Evolutionary conservation across 2,329 filamentous ascomycete genomes (phyloP), one percentile per base, ranked within the genome.

Genomic region (Hirsutella rhossiliensis): DNA sequence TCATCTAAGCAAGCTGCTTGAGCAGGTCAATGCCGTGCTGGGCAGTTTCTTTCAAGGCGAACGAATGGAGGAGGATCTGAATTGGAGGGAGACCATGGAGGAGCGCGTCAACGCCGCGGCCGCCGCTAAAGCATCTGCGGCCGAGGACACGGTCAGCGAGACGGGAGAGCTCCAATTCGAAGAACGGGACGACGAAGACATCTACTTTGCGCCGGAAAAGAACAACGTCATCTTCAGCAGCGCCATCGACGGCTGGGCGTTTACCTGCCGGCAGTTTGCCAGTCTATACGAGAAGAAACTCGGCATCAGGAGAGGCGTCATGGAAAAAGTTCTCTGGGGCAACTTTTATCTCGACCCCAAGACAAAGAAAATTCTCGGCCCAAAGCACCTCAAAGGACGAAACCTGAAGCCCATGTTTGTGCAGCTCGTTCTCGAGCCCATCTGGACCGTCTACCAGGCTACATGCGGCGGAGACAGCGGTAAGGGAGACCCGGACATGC

Each of bases 151-250:
- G 43, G 66, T 70, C 38, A 71, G 67, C 44, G 70, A 74, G 5
- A 64, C 66, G n/a, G 75, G 77, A 4, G 79, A 82, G 15, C 60
- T 78, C 5, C 75, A 82, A 45, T 98, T 87, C 54, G 82, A 96
- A 61, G 92, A 97, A 60, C 80, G 81, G 53, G 89, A 96, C 56
- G 92, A 98, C 56, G 89, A 97, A 61, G 89, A 96, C 61, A 81
- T 98, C 23, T 98, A 98, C 62, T 98, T 98, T 64, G 87, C 92
- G 1, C 92, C 92, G 0, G 92, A 98, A 59, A 94, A 90, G 64
- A 96, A 96, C 63, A 98, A 98, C 58, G 92, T 98, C 62, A 97
- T 98, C 50, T 98, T 98, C 62, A 88, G 87, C 68, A 97, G 90
- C 60, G 92, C 92, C 47, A 84, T 95, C 45, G 92, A 98, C 59